Evolutionary conservation across 352 stramenopile genomes (phyloP), one percentile per base, ranked within the genome.

Genomic region (Globisporangium splendens): DNA sequence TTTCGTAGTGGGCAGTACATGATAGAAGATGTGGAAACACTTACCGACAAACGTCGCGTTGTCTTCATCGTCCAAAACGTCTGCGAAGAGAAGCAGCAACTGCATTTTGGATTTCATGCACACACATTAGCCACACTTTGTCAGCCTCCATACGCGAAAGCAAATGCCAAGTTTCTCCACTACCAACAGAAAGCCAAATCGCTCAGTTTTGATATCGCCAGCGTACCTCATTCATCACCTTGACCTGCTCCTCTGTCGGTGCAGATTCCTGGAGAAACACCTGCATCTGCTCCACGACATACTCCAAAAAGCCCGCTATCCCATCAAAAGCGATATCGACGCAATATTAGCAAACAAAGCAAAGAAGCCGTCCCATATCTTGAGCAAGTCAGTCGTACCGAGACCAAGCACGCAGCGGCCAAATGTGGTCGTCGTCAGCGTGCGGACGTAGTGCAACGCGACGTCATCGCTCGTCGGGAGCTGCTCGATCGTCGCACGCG

Each of bases 381-480:
- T n/a, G 10, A 31, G 24, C 24, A 31, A 18, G 20, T 20, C 35
- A 12, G 14, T 53, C 66, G 38, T 64, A 94, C 84, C 80, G 8
- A 91, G 70, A 41, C 85, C 80, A 28, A 94, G 79, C 47, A 88
- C 79, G 43, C 85, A 94, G 24, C 82, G 82, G 13, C 82, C 85
- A 50, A 88, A 83, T 10, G 78, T 75, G 28, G 74, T 73, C 15
- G 49, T 38, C 10, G 68, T 56, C 20, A 79, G 65, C 38, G 39
- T 10, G 20, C 43, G 61, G n/a, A 79, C 39, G 49, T 58, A 28
- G n/a, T 61, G 46, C n/a, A 39, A 50, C 17, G 63, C 47, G 18
- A 1, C 14, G 42, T 41, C 15, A 39, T 39, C 22, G 39, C 17
- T 14, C 33, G 22, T 8, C 10, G 43, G 38, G 0, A 62, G 44